These are phyloP conservation scores for Lentinus brumalis DNA, from an alignment of 768 basidiomycete species.

Conservation along the genomic window DNA sequence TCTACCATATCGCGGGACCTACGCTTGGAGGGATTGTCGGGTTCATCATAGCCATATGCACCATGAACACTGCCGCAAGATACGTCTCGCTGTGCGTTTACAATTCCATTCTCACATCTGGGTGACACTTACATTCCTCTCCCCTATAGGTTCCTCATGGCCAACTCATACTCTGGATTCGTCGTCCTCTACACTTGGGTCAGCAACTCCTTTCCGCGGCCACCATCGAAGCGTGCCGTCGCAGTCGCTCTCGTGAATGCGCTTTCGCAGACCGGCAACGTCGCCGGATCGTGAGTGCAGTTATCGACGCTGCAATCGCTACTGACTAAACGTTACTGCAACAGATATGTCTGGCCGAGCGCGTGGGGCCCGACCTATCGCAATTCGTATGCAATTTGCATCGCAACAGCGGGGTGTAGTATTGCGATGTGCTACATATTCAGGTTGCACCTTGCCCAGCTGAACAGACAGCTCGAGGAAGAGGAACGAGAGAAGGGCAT, in stretches of 20 bases:
- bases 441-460: constrained; percentile 28
- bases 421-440: constrained; percentile 38
- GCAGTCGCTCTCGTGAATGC: constrained; percentile 82
- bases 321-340: constrained; percentile 34
- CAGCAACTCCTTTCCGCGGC: constrained; percentile 63
- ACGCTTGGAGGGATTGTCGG: constrained; percentile 68
- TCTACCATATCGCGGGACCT: constrained; percentile 59
- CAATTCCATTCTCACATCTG: constrained; percentile 15
- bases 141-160: constrained; percentile 68
- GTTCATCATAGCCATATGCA: constrained; percentile 64
- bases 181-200: constrained; percentile 62
- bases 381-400: constrained; percentile 56
- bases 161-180: constrained; percentile 73
- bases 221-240: constrained; percentile 83
- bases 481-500: constrained; percentile 46
- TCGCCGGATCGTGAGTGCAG: constrained; percentile 59
- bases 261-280: constrained; percentile 80
- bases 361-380: constrained; percentile 73
- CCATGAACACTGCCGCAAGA: constrained; percentile 61
- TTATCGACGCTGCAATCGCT: not conserved
- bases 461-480: constrained; percentile 34
- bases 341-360: constrained; percentile 67
- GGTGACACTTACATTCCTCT: not conserved
- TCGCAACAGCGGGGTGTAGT: constrained; percentile 30
- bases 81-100: constrained; percentile 63